These are phyloP conservation scores for Coprinopsis sp. DNA, from an alignment of 768 basidiomycete species.

Conservation along the genomic window DNA sequence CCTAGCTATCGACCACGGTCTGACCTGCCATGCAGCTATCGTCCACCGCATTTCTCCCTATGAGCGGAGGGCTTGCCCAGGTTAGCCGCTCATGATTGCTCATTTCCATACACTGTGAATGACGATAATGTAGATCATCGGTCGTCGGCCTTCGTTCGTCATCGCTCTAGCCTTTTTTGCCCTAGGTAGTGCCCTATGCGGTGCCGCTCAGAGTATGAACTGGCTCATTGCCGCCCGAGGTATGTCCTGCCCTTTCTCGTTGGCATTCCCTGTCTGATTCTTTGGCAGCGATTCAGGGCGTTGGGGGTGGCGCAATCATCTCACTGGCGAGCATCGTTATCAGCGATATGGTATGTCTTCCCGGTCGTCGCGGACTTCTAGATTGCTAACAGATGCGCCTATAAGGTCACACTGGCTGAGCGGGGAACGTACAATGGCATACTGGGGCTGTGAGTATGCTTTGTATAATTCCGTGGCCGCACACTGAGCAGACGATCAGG, in stretches of 20 bases:
- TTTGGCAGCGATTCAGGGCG: constrained; percentile 33
- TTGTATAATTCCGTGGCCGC: constrained; percentile 13
- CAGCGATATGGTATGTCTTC: constrained; percentile 29
- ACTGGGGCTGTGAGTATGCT: constrained; percentile 24
- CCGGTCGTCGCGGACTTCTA: neutral
- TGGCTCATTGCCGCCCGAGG: constrained; percentile 40
- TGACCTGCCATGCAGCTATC: constrained; percentile 20
- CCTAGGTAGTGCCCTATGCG: constrained; percentile 40
- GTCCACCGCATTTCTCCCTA: constrained; percentile 34
- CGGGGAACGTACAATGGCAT: constrained; percentile 36
- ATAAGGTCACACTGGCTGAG: constrained; percentile 39
- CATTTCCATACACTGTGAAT: neutral
- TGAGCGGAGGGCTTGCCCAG: constrained; percentile 22
- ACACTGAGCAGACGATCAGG: neutral
- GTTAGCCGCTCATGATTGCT: neutral
- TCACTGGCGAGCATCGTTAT: constrained; percentile 35
- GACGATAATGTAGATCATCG: constrained; percentile 28
- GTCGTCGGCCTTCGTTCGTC: constrained; percentile 31
- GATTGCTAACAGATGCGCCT: neutral
- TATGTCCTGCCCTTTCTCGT: constrained; percentile 5
- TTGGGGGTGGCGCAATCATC: constrained; percentile 34
- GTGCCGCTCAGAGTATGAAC: constrained; percentile 35
- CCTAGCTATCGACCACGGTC: neutral
- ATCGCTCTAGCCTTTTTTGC: constrained; percentile 33
- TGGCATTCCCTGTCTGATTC: neutral